Conservation (phyloP, 2,329 filamentous ascomycete species). For the Fragosphaeria purpurea region DNA sequence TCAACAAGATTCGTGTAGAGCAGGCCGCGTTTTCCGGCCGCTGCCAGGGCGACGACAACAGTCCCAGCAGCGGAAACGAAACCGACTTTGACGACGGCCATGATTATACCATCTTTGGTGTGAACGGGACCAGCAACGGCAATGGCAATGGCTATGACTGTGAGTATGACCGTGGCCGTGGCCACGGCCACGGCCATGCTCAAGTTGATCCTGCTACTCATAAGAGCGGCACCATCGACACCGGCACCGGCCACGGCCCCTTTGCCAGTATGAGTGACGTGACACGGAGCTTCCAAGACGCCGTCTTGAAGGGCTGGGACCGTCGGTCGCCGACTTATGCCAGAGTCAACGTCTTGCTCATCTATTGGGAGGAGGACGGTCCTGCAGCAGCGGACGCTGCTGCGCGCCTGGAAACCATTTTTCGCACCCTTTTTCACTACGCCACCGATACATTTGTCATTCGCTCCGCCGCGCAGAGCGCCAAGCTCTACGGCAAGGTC, state of each 20-base stretch:
- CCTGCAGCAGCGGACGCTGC: background rate
- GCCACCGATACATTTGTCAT: slow-evolving; percentile 7
- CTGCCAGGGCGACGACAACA: no score
- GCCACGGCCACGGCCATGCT: background rate
- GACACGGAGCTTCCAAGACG: slow-evolving; percentile 9
- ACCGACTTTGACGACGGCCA: no score
- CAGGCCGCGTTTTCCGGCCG: no score
- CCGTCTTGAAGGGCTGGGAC: slow-evolving; percentile 9
- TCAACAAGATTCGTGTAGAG: slow-evolving; percentile 1
- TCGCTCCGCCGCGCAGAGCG: background rate
- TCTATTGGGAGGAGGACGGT: slow-evolving; percentile 12
- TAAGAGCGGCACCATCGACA: background rate
- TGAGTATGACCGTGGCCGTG: background rate
- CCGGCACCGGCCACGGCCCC: background rate
- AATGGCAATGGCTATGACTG: background rate
- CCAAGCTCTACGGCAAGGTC: slow-evolving; percentile 3
- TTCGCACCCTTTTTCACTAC: slow-evolving; percentile 9
- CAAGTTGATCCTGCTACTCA: background rate
- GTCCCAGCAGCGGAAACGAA: no score
- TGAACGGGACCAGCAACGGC: background rate
- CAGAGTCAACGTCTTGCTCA: slow-evolving; percentile 8
- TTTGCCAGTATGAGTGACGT: slow-evolving; percentile 11
- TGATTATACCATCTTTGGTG: no score
- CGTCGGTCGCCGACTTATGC: slow-evolving; percentile 11
- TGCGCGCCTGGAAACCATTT: slow-evolving; percentile 7